These are phyloP conservation scores for Lepidium campestre DNA, from an alignment of 441 rosid genomes.

Conservation along the genomic window DNA sequence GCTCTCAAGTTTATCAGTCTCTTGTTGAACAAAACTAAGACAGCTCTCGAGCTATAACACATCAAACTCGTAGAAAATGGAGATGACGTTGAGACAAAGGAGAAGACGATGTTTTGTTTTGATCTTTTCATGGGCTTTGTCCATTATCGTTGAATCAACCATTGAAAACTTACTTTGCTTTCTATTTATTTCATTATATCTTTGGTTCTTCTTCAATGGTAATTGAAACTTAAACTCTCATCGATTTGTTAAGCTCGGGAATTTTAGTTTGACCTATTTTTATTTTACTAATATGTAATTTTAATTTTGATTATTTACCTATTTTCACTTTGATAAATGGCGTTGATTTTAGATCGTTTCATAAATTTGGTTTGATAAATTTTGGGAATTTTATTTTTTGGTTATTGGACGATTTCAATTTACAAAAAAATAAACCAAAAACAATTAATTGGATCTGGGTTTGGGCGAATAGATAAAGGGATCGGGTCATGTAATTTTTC, in stretches of 20 bases:
- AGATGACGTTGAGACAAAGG: constrained; percentile 62
- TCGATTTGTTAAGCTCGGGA: neutral
- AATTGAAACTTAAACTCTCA: neutral
- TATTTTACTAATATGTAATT: too few species aligned
- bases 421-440: too few species aligned
- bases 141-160: constrained; percentile 78
- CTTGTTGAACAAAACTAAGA: constrained; percentile 61
- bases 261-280: constrained; percentile 22
- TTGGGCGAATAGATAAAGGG: too few species aligned
- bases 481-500: too few species aligned
- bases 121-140: constrained; percentile 68
- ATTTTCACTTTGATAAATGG: too few species aligned
- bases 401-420: too few species aligned
- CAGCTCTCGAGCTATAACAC: constrained; percentile 78
- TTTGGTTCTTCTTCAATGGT: constrained; percentile 38
- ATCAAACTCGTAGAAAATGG: constrained; percentile 76
- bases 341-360: too few species aligned
- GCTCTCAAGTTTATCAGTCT: constrained; percentile 53
- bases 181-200: constrained; percentile 42
- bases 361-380: too few species aligned
- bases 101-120: constrained; percentile 59
- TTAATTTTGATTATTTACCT: too few species aligned
- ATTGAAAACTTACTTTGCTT: constrained; percentile 50
- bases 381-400: too few species aligned
- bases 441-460: too few species aligned